Conservation (phyloP, 2,329 filamentous ascomycete species). For the Whalleya microplaca region DNA sequence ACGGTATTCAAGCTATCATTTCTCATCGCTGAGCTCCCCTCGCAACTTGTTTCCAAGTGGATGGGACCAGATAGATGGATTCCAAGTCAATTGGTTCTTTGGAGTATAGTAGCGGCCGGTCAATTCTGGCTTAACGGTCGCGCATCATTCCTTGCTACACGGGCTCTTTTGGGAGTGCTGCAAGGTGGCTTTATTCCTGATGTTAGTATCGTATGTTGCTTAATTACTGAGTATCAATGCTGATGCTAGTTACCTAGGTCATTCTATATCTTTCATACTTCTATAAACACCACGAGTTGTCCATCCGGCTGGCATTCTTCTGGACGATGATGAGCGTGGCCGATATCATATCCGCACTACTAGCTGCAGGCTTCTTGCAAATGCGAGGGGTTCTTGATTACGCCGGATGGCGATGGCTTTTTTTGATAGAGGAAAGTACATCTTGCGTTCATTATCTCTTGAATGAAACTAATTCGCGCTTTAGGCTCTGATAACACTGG, state of each 20-base stretch:
- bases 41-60: constrained; percentile 61
- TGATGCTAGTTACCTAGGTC: constrained; percentile 8
- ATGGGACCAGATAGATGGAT: constrained; percentile 31
- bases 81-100: constrained; percentile 25
- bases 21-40: constrained; percentile 60
- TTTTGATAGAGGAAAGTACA: constrained; percentile 54
- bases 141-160: constrained; percentile 22
- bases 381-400: constrained; percentile 38
- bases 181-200: constrained; percentile 33
- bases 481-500: constrained; percentile 16
- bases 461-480: neutral
- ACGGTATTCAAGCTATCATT: constrained; percentile 58
- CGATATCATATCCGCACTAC: constrained; percentile 34
- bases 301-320: constrained; percentile 40
- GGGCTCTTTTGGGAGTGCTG: constrained; percentile 22
- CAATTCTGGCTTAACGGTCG: constrained; percentile 26
- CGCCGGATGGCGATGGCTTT: constrained; percentile 48
- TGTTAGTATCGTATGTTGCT: too few relatives aligned
- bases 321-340: constrained; percentile 39
- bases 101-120: constrained; percentile 22
- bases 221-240: neutral
- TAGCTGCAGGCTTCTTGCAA: constrained; percentile 38
- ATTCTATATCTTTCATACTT: constrained; percentile 33
- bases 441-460: constrained; percentile 43
- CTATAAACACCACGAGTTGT: constrained; percentile 38